phyloP scores from a whole-genome alignment of 495 filamentous ascomycete genomes.

The Aspergillus haitiensis region DNA sequence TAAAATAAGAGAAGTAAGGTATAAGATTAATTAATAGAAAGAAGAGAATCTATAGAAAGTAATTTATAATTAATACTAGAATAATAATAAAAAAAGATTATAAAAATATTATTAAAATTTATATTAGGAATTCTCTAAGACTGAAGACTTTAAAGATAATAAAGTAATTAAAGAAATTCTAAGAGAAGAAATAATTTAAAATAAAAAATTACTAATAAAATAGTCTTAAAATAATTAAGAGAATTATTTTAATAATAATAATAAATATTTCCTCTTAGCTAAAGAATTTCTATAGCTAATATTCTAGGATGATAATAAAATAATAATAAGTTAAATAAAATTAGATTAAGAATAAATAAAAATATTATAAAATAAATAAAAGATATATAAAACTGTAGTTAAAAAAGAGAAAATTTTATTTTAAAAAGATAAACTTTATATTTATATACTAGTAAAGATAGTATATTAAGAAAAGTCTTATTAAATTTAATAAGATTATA shows the following conservation, averaged over 20 bases:
- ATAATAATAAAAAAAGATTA: conserved; percentile 2
- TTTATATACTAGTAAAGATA: neutral
- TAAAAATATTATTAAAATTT: conserved; percentile 5
- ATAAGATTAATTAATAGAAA: no score
- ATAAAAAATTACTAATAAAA: conserved; percentile 1
- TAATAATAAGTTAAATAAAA: neutral
- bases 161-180: neutral
- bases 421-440: neutral
- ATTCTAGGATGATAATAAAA: neutral
- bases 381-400: neutral
- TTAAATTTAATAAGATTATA: neutral
- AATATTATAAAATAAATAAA: neutral
- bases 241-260: neutral
- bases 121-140: neutral
- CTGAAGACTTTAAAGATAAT: neutral
- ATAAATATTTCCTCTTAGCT: no score
- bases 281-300: no score
- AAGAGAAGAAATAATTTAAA: neutral
- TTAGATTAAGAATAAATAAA: neutral
- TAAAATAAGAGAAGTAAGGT: no score
- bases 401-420: neutral
- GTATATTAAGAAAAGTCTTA: neutral
- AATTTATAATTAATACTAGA: neutral
- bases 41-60: neutral
- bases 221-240: neutral